A percentile compares a stretch with the other conserved stretches of the same genome.
Evolutionary conservation across 495 filamentous ascomycete species (phyloP).

Genomic region (Xylaria acuta): DNA sequence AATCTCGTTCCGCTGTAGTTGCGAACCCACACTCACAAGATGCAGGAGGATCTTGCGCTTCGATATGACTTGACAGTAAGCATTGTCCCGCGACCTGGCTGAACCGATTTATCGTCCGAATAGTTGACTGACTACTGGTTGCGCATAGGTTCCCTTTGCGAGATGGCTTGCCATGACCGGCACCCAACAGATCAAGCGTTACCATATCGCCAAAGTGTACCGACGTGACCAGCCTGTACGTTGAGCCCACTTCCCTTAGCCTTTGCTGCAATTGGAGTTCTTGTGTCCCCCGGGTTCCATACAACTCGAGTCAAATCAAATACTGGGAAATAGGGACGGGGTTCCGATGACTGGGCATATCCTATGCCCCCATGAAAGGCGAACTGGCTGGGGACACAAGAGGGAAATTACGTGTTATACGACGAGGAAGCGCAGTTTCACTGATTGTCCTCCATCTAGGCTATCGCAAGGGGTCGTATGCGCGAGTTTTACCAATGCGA

Average conservation of each 20-base stretch:
- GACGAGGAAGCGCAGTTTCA: not conserved
- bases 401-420: not conserved
- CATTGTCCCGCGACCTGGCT: not conserved
- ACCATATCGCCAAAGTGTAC: conserved; percentile 91
- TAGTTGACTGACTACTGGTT: not conserved
- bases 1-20: not conserved
- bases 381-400: not conserved
- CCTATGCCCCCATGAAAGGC: not conserved
- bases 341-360: not conserved
- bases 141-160: conserved; percentile 69
- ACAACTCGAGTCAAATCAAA: not conserved
- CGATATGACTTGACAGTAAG: conserved; percentile 84
- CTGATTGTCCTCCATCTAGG: conserved; percentile 15
- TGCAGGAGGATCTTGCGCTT: conserved; percentile 47
- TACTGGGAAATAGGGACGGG: not conserved
- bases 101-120: not conserved
- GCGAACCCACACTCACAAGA: not conserved
- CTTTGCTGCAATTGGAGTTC: conserved; percentile 21
- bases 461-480: conserved; percentile 89
- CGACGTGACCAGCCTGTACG: conserved; percentile 71
- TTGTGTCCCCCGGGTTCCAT: conserved; percentile 30
- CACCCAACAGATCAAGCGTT: conserved; percentile 79
- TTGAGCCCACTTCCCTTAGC: conserved; percentile 3
- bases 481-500: conserved; percentile 98
- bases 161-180: conserved; percentile 88